Percentiles rank a stretch among this genome's conserved stretches.
These are phyloP conservation scores for Nematodospora valgi DNA, from an alignment of 805 yeast genomes.

Conservation along the genomic window DNA sequence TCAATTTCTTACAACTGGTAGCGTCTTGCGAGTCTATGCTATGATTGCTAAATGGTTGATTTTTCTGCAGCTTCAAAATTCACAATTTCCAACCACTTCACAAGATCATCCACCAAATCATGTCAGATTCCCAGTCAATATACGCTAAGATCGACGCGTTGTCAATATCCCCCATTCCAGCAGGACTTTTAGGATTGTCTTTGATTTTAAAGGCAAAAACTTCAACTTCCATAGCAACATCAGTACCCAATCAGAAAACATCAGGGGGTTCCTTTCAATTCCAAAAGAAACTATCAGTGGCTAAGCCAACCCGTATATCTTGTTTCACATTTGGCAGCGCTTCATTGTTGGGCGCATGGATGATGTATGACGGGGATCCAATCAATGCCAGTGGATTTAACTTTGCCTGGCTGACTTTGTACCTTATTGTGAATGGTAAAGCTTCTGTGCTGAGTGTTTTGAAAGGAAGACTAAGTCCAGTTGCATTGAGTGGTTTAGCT, in stretches of 20 bases:
- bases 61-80: not conserved
- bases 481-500: conserved; percentile 57
- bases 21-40: no score
- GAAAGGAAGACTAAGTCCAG: conserved; percentile 60
- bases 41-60: no score
- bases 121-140: no score
- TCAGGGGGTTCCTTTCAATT: conserved; percentile 7
- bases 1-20: no score
- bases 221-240: not conserved
- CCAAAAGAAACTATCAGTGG: conserved; percentile 2
- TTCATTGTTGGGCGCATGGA: conserved; percentile 64
- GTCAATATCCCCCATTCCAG: conserved; percentile 10
- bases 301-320: conserved; percentile 36
- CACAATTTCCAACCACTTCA: not conserved
- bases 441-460: conserved; percentile 50
- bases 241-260: conserved; percentile 2
- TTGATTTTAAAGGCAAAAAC: conserved; percentile 6
- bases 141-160: conserved; percentile 4
- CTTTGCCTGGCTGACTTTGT: conserved; percentile 78
- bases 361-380: conserved; percentile 72
- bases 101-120: no score
- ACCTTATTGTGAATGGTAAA: conserved; percentile 66
- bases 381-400: conserved; percentile 78
- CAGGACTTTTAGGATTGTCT: conserved; percentile 8
- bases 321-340: conserved; percentile 61